A percentile compares a stretch with the other conserved stretches of the same genome.
Conservation (phyloP, 768 basidiomycete species). For the Rhizopogon vulgaris region DNA sequence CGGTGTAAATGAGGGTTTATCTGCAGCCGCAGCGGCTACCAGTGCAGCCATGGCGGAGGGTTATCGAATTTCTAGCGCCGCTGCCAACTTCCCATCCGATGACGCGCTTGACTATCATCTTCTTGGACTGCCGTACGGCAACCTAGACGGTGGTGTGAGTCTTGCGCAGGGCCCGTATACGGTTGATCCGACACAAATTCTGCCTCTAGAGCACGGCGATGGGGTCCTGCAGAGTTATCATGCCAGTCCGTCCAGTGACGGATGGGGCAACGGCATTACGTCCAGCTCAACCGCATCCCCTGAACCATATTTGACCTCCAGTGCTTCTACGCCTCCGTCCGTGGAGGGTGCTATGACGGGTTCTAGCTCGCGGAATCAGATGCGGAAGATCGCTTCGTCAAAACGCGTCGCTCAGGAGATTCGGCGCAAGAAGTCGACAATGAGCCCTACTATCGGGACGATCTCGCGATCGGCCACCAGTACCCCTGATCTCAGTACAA, state of each 20-base stretch:
- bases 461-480: conserved; percentile 51
- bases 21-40: conserved; percentile 58
- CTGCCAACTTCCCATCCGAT: conserved; percentile 46
- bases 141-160: conserved; percentile 37
- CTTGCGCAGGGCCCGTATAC: conserved; percentile 52
- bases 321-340: conserved; percentile 70
- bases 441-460: conserved; percentile 18
- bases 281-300: conserved; percentile 72
- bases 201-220: conserved; percentile 37
- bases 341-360: conserved; percentile 39
- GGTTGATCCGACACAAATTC: conserved; percentile 90
- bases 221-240: conserved; percentile 49
- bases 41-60: conserved; percentile 68
- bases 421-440: conserved; percentile 43
- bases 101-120: conserved; percentile 60
- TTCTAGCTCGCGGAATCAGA: conserved; percentile 23
- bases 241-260: conserved; percentile 77
- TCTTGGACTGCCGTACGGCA: conserved; percentile 59
- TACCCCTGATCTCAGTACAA: conserved; percentile 53
- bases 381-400: conserved; percentile 60
- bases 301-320: conserved; percentile 63
- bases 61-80: conserved; percentile 60
- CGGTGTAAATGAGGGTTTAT: conserved; percentile 43
- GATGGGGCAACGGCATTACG: conserved; percentile 64
- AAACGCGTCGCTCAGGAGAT: conserved; percentile 56